These are phyloP conservation scores for Quercus phellos DNA, from an alignment of 331 rosid genomes.

Conservation along the genomic window DNA sequence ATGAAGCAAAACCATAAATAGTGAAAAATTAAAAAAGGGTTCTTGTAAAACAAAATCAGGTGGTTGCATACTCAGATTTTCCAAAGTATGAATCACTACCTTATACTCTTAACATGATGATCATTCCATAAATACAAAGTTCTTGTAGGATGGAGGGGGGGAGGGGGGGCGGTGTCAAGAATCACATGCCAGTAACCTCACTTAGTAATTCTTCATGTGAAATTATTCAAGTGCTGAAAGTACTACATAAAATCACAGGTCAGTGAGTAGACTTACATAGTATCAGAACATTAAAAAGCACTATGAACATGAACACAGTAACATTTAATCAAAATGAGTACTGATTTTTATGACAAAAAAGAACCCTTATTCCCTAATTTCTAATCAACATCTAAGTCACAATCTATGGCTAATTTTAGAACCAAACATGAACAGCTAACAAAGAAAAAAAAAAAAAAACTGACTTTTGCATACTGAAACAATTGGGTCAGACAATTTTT, in stretches of 20 bases:
- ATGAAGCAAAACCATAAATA: too few species aligned
- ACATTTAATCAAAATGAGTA: constrained; percentile 20
- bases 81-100: too few species aligned
- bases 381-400: constrained; percentile 44
- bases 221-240: too few species aligned
- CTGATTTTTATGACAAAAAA: constrained; percentile 37
- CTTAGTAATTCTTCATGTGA: too few species aligned
- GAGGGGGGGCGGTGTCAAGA: too few species aligned
- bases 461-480: constrained; percentile 30
- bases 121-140: too few species aligned
- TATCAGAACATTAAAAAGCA: background rate
- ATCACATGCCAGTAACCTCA: too few species aligned
- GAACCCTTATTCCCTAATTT: constrained; percentile 39
- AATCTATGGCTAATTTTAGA: constrained; percentile 27
- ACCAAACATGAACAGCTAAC: constrained; percentile 32
- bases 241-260: too few species aligned
- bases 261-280: too few species aligned
- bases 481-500: constrained; percentile 29
- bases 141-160: rapidly evolving
- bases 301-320: constrained; percentile 6
- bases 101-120: rapidly evolving
- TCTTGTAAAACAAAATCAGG: too few species aligned
- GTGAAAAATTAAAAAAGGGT: too few species aligned
- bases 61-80: too few species aligned
- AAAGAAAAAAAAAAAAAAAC: constrained; percentile 1